These are phyloP conservation scores for Echium plantagineum DNA, from an alignment of 257 asterid genomes.

Conservation along the genomic window DNA sequence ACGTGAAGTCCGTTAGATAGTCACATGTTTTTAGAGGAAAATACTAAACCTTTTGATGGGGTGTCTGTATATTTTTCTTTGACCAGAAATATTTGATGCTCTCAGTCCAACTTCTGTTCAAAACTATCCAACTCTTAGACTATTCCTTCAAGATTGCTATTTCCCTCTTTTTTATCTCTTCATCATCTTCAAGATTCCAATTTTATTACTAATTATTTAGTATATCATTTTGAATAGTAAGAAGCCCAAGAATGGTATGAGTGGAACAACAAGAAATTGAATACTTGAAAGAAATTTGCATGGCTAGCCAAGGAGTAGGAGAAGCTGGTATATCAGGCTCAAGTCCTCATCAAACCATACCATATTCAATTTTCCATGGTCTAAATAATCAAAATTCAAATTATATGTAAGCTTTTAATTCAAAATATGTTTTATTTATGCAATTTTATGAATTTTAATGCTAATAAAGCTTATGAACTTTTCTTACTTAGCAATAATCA, in stretches of 20 bases:
- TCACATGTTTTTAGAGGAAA: conserved; percentile 16
- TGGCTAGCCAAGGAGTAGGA: conserved; percentile 69
- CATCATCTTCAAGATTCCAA: background rate
- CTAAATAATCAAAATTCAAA: conserved; percentile 36
- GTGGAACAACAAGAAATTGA: background rate
- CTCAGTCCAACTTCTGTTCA: too few relatives aligned
- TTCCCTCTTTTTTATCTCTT: background rate
- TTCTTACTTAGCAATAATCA: conserved; percentile 31
- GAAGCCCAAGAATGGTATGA: conserved; percentile 32
- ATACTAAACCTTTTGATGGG: conserved; percentile 12
- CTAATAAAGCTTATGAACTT: conserved; percentile 5
- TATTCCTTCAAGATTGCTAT: background rate
- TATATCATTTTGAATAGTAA: background rate
- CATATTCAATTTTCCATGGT: conserved; percentile 52
- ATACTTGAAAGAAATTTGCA: conserved; percentile 27
- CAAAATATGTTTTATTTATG: background rate
- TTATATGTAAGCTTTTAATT: conserved; percentile 37
- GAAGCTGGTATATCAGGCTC: conserved; percentile 36
- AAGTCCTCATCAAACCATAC: conserved; percentile 25
- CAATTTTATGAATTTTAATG: conserved; percentile 12
- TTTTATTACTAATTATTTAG: conserved; percentile 1
- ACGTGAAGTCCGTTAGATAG: too few relatives aligned
- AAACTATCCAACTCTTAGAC: too few relatives aligned
- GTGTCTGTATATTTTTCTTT: conserved; percentile 22
- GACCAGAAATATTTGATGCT: conserved; percentile 17